Evolutionary conservation across 2,329 filamentous ascomycete genomes (phyloP).

Genomic region (Monosporascus sp.): DNA sequence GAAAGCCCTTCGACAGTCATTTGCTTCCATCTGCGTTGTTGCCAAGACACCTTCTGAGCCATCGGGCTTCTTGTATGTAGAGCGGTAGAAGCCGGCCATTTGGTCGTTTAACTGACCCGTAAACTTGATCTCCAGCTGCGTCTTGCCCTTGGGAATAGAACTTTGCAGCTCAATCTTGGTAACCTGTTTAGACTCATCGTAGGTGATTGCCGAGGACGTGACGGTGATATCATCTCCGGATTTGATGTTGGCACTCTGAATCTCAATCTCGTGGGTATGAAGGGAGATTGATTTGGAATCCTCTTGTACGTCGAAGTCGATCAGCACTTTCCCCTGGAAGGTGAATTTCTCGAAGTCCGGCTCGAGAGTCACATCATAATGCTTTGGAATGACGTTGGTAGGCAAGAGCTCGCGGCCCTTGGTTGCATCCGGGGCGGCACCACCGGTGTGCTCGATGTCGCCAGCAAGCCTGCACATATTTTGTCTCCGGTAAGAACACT

Average conservation of each 20-base stretch:
- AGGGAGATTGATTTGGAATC: slow-evolving; percentile 81
- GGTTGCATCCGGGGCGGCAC: slow-evolving; percentile 54
- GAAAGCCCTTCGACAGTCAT: slow-evolving; percentile 86
- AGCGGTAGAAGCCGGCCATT: slow-evolving; percentile 97
- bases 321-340: slow-evolving; percentile 77
- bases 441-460: slow-evolving; percentile 48
- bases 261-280: slow-evolving; percentile 81
- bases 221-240: slow-evolving; percentile 51
- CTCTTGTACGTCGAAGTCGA: slow-evolving; percentile 82
- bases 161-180: slow-evolving; percentile 77
- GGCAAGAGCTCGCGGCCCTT: slow-evolving; percentile 73
- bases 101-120: slow-evolving; percentile 78
- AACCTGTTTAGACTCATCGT: slow-evolving; percentile 75
- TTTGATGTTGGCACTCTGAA: slow-evolving; percentile 67
- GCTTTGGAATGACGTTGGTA: slow-evolving; percentile 82
- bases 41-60: slow-evolving; percentile 79
- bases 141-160: slow-evolving; percentile 68
- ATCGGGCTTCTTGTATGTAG: slow-evolving; percentile 79
- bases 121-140: slow-evolving; percentile 71
- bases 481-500: slow-evolving; percentile 70
- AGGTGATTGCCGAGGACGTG: slow-evolving; percentile 61
- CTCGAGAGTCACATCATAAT: slow-evolving; percentile 90
- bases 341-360: slow-evolving; percentile 84
- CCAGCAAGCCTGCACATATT: slow-evolving; percentile 64
- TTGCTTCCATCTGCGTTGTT: slow-evolving; percentile 94